phyloP scores from a whole-genome alignment of 2,329 filamentous ascomycete genomes.

The Aureobasidium lini region DNA sequence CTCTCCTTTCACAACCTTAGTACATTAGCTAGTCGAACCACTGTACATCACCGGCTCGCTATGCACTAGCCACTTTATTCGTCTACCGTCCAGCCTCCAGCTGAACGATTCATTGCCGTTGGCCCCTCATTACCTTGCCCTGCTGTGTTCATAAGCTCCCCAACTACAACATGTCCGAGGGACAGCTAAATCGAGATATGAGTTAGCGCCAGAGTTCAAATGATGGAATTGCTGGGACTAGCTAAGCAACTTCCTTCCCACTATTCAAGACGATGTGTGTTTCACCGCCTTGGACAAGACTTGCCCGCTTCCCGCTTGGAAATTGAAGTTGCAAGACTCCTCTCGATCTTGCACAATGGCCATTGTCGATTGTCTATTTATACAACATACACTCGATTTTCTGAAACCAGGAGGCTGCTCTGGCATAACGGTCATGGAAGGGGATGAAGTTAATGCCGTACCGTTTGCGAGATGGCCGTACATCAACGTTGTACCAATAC shows the following conservation, averaged over 20 bases:
- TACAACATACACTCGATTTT: not conserved
- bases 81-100: not conserved
- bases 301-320: not conserved
- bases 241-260: not conserved
- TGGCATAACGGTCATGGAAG: not conserved
- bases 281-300: conserved; percentile 12
- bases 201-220: not conserved
- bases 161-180: not conserved
- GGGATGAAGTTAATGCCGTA: not conserved
- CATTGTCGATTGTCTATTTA: conserved; percentile 1
- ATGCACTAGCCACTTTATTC: conserved; percentile 6
- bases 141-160: not conserved
- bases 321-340: conserved; percentile 7
- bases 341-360: not conserved
- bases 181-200: not conserved
- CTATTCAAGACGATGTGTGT: not conserved
- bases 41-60: not conserved
- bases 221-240: conserved; percentile 1
- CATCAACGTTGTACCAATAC: conserved; percentile 2
- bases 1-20: not conserved
- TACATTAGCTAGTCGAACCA: not conserved
- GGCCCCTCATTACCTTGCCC: conserved; percentile 6
- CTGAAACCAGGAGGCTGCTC: conserved; percentile 8
- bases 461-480: conserved; percentile 4
- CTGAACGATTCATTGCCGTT: conserved; percentile 3